These are phyloP conservation scores for Serpula lacrymans DNA, from an alignment of 768 basidiomycete species.

Conservation along the genomic window DNA sequence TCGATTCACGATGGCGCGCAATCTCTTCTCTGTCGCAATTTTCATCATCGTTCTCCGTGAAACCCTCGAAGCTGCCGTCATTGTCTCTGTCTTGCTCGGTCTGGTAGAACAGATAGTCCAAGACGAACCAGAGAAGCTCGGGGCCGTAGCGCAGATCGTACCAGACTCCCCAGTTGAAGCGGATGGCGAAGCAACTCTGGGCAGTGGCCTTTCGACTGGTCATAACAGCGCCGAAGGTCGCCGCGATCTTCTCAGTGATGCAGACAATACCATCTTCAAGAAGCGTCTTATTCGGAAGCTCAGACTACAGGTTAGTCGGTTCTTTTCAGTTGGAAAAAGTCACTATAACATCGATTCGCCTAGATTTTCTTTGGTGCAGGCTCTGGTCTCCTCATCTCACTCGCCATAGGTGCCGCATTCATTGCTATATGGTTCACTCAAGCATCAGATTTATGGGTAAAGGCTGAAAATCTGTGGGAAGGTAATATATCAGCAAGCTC, in stretches of 20 bases:
- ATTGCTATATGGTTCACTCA: conserved; percentile 95
- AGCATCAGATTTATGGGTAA: conserved; percentile 77
- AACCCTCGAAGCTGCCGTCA: conserved; percentile 89
- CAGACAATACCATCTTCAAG: conserved; percentile 28
- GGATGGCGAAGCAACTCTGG: no score
- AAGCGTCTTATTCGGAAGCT: conserved; percentile 62
- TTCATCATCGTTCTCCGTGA: conserved; percentile 98
- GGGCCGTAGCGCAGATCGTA: background rate
- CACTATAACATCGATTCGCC: background rate
- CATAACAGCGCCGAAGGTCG: conserved; percentile 1
- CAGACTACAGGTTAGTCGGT: conserved; percentile 52
- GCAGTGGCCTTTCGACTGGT: background rate
- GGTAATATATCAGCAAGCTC: conserved; percentile 37
- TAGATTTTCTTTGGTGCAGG: conserved; percentile 77
- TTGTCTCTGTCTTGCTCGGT: conserved; percentile 87
- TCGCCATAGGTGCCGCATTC: conserved; percentile 87
- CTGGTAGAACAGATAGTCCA: conserved; percentile 84
- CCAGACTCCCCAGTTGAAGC: background rate
- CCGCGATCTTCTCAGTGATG: conserved; percentile 17
- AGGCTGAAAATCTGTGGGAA: conserved; percentile 91
- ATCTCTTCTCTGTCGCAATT: conserved; percentile 86
- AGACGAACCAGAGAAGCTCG: conserved; percentile 26
- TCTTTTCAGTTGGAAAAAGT: no score
- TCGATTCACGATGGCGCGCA: conserved; percentile 51
- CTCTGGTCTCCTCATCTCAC: conserved; percentile 72